These are phyloP conservation scores for Phaeomoniella chlamydospora DNA, from an alignment of 2,329 filamentous ascomycete species.

Conservation along the genomic window DNA sequence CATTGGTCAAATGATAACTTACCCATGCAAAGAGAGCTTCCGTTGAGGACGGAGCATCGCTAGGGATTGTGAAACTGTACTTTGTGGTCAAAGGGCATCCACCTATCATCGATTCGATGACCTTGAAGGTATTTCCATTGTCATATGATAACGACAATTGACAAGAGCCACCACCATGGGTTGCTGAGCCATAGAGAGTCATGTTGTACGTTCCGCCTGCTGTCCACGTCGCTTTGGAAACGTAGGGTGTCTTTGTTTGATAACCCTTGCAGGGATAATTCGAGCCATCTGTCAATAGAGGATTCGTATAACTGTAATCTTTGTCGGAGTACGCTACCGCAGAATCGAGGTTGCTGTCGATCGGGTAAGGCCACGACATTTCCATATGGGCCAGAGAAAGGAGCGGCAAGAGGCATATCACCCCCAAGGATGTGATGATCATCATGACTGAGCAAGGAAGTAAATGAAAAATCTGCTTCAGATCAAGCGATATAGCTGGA, in stretches of 20 bases:
- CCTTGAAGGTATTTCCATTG: conserved; percentile 53
- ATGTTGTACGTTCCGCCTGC: conserved; percentile 50
- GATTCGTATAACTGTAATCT: conserved; percentile 60
- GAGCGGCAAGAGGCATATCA: conserved; percentile 1
- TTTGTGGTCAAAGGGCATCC: conserved; percentile 36
- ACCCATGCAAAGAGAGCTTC: conserved; percentile 56
- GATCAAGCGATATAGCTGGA: too few relatives aligned
- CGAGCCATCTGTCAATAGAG: conserved; percentile 43
- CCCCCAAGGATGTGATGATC: too few relatives aligned
- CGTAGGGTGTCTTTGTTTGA: conserved; percentile 29
- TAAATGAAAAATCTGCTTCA: too few relatives aligned
- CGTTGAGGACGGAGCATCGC: conserved; percentile 39
- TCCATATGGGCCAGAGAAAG: conserved; percentile 32
- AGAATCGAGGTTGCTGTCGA: conserved; percentile 36
- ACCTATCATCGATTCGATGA: conserved; percentile 50
- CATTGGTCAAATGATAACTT: too few relatives aligned
- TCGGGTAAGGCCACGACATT: conserved; percentile 38
- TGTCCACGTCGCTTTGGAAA: conserved; percentile 44
- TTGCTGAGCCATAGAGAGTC: conserved; percentile 46
- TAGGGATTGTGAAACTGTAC: conserved; percentile 54
- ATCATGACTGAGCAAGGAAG: too few relatives aligned
- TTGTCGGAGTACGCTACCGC: conserved; percentile 27
- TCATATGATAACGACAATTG: conserved; percentile 65
- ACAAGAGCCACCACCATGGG: conserved; percentile 59
- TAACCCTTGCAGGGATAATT: conserved; percentile 70